Evolutionary conservation across 345 rosid species (phyloP), one percentile per base, ranked within the genome.

Genomic region (Firmiana major): DNA sequence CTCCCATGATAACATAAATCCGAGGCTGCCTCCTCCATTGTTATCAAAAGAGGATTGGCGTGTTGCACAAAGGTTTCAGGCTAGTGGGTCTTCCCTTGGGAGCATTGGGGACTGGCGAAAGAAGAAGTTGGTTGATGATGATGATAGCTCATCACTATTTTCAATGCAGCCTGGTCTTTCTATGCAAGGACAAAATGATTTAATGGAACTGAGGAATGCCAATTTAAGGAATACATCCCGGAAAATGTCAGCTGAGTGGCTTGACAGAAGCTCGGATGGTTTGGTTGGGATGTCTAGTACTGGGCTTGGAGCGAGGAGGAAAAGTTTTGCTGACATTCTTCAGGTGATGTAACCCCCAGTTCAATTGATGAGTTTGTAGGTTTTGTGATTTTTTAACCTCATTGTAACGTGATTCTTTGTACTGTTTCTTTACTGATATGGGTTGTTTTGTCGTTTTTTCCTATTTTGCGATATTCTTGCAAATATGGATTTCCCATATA

Each of bases 251-350:
- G 84, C 77, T 38, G 90, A 86, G 78, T 84, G 88, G 85, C 85
- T 80, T 34, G 85, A 84, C 74, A 85, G 87, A 83, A 85, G 84
- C 5, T 80, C 84, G 15, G 87, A 86, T 73, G 78, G 84, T 53
- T 75, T 81, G 59, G 74, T 22, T 69, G 91, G 86, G 70, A 48
- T 81, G 74, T 75, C 88, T 70, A 81, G 82, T 57, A 63, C 83
- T 75, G 91, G 89, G 51, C 82, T 93, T 82, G 95, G 94, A 17
- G 74, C 87, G 0, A 90, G 97, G 89, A 89, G 93, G 89, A 96
- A 89, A 88, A 96, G 99, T 86, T 93, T 92, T 80, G 94, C 99
- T 17, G 98, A 96, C 88, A 93, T 92, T 79, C 93, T 96, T 83
- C 98, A 92, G 97, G 98, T 92, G 17, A 68, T 75, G 71, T 76